Percentiles rank a stretch among this genome's conserved stretches.
Conservation (phyloP, 805 yeast species). For the Suhomyces emberorum region DNA sequence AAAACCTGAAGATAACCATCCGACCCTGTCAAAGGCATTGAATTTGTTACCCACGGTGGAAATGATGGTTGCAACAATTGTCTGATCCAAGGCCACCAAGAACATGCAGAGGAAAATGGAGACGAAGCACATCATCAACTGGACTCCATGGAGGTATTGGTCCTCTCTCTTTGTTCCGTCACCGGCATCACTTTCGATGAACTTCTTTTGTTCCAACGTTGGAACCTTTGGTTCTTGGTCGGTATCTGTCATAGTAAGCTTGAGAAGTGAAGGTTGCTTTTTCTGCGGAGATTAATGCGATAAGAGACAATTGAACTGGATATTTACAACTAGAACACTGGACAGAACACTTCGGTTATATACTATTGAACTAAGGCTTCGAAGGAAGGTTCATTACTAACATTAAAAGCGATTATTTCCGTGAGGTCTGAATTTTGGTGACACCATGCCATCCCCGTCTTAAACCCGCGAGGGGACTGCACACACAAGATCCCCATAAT, state of each 20-base stretch:
- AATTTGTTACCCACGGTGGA: conserved; percentile 36
- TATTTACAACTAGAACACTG: too few species aligned
- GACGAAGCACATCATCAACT: conserved; percentile 23
- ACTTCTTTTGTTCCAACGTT: conserved; percentile 6
- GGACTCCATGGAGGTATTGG: conserved; percentile 30
- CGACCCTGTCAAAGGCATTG: conserved; percentile 29
- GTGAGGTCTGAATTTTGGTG: too few species aligned
- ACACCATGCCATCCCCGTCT: too few species aligned
- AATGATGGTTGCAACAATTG: conserved; percentile 34
- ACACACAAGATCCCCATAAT: too few species aligned
- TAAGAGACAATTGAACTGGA: too few species aligned
- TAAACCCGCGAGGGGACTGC: too few species aligned
- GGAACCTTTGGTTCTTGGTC: background rate
- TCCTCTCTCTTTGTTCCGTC: conserved; percentile 40
- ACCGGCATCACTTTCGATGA: conserved; percentile 40
- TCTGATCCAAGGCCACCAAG: conserved; percentile 38
- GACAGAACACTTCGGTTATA: too few species aligned
- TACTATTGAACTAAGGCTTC: too few species aligned
- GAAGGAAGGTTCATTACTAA: too few species aligned
- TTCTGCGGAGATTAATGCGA: too few species aligned
- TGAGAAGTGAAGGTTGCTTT: too few species aligned
- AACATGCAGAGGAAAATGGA: conserved; percentile 30
- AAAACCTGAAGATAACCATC: conserved; percentile 38
- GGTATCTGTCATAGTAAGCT: background rate
- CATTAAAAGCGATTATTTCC: too few species aligned